Percentiles rank a stretch among this genome's conserved stretches.
Conservation (phyloP, 2,329 filamentous ascomycete species). For the Phaeophleospora eucalypticola region DNA sequence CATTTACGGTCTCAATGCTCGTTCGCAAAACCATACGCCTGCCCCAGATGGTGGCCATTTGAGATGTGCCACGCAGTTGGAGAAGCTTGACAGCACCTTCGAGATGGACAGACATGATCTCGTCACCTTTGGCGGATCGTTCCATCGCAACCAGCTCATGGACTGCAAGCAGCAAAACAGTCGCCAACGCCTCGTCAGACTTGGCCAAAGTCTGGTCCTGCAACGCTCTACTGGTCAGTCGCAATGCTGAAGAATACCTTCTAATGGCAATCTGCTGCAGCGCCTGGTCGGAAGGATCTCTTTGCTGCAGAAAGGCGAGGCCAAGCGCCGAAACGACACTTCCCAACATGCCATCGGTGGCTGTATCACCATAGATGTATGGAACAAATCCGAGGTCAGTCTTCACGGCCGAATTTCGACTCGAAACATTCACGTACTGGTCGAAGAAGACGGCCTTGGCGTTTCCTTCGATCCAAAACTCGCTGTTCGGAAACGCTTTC, state of each 20-base stretch:
- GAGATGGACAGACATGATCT: slow-evolving; percentile 6
- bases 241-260: slow-evolving; percentile 4
- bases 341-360: slow-evolving; percentile 6
- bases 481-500: not conserved
- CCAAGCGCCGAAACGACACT: slow-evolving; percentile 7
- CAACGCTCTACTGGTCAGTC: slow-evolving; percentile 4
- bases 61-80: slow-evolving; percentile 5
- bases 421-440: slow-evolving; percentile 3
- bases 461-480: slow-evolving; percentile 5
- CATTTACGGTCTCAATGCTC: slow-evolving; percentile 1
- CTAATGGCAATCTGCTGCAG: slow-evolving; percentile 1
- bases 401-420: not conserved
- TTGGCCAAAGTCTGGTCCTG: slow-evolving; percentile 3
- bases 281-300: not conserved
- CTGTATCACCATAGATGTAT: slow-evolving; percentile 1
- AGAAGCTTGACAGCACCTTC: slow-evolving; percentile 8
- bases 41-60: slow-evolving; percentile 4
- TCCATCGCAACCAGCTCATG: slow-evolving; percentile 7
- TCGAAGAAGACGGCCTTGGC: slow-evolving; percentile 5
- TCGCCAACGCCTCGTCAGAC: slow-evolving; percentile 8
- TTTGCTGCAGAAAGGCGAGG: not conserved
- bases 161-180: slow-evolving; percentile 7
- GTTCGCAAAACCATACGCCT: slow-evolving; percentile 6
- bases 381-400: slow-evolving; percentile 9
- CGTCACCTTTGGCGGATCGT: not conserved